Evolutionary conservation across 2,329 filamentous ascomycete species (phyloP).

Genomic region (Aspergillus unguis): DNA sequence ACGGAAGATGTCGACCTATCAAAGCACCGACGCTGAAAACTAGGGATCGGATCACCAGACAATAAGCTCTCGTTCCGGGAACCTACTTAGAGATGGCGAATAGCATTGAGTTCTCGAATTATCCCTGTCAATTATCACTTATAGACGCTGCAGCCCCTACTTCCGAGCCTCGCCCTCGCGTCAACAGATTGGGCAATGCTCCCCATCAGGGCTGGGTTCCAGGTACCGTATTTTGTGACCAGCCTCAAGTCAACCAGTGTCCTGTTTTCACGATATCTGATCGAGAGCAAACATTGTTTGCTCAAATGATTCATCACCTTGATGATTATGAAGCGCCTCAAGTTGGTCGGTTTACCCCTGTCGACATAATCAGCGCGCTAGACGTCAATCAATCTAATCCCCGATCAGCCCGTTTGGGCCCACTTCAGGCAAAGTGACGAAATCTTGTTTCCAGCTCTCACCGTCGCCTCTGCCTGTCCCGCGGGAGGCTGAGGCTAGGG

Average conservation of each 20-base stretch:
- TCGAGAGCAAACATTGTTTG: not conserved
- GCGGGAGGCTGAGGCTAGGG: not conserved
- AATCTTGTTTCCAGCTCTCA: constrained; percentile 14
- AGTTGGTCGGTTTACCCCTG: constrained; percentile 5
- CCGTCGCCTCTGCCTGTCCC: not conserved
- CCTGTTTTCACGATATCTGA: not conserved
- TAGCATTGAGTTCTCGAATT: constrained; percentile 6
- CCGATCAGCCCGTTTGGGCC: constrained; percentile 20
- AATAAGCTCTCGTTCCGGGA: not conserved
- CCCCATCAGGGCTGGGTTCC: constrained; percentile 3
- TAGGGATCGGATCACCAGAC: not conserved
- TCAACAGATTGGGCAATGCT: not conserved
- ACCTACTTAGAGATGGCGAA: not conserved
- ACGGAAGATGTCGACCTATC: too few species aligned
- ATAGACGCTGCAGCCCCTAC: constrained; percentile 9
- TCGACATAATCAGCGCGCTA: constrained; percentile 14
- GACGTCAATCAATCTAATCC: constrained; percentile 18
- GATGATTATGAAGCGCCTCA: too few species aligned
- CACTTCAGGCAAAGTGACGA: constrained; percentile 16
- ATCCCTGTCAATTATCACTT: constrained; percentile 3
- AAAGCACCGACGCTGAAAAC: not conserved
- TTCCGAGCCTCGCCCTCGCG: constrained; percentile 15
- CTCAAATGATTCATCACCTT: not conserved
- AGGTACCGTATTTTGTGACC: constrained; percentile 8
- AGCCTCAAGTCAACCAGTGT: too few species aligned